These are phyloP conservation scores for Basipetospora chlamydospora DNA, from an alignment of 2,329 filamentous ascomycete genomes.

Conservation along the genomic window DNA sequence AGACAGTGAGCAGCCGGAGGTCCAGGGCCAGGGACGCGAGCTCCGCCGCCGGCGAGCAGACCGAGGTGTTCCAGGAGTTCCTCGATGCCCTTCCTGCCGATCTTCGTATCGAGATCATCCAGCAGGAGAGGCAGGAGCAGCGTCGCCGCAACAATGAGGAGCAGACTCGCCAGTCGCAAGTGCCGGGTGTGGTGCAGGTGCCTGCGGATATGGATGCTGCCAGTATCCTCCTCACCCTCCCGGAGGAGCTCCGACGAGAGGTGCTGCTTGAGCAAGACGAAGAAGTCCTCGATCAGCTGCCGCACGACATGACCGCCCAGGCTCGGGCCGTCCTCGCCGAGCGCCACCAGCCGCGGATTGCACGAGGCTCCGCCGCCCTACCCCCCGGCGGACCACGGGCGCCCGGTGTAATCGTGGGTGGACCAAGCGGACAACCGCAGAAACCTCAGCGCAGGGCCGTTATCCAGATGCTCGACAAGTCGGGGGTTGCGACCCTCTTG, in stretches of 20 bases:
- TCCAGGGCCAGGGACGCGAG: conserved; percentile 58
- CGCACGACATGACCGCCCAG: conserved; percentile 74
- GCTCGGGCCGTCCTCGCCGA: conserved; percentile 55
- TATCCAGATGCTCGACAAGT: conserved; percentile 93
- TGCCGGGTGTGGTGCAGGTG: conserved; percentile 14
- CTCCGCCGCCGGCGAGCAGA: conserved; percentile 56
- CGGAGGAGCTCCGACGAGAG: conserved; percentile 69
- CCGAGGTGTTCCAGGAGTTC: conserved; percentile 84
- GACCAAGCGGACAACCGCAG: conserved; percentile 18
- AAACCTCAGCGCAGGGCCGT: conserved; percentile 67
- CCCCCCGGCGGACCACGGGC: conserved; percentile 6
- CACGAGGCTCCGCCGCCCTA: conserved; percentile 7
- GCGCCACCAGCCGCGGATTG: conserved; percentile 16
- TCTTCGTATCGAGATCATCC: conserved; percentile 76
- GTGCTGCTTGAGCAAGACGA: conserved; percentile 87
- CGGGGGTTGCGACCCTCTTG: conserved; percentile 86
- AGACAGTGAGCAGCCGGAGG: conserved; percentile 71
- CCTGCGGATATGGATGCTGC: conserved; percentile 77
- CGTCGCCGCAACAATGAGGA: conserved; percentile 79
- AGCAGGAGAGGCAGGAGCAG: conserved; percentile 79
- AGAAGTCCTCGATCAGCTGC: conserved; percentile 69
- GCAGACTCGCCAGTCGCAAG: conserved; percentile 50
- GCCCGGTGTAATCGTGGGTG: conserved; percentile 10
- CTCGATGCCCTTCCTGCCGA: conserved; percentile 83
- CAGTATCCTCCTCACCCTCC: conserved; percentile 81